These are phyloP conservation scores for Acer negundo DNA, from an alignment of 345 rosid genomes.

Conservation along the genomic window DNA sequence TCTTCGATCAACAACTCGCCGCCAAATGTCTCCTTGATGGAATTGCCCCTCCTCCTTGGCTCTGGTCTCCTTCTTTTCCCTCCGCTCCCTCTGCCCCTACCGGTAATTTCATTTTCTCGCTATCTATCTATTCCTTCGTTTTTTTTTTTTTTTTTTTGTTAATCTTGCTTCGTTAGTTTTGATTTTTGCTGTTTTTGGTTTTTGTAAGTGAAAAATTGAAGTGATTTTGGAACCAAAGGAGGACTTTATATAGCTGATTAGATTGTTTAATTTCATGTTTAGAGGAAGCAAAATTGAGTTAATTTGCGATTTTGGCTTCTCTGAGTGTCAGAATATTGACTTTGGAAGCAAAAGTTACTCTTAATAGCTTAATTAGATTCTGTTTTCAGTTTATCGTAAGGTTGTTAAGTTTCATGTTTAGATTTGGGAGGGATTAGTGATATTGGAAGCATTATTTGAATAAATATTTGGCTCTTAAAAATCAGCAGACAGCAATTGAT, in stretches of 20 bases:
- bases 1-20: slow-evolving; percentile 72
- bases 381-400: neutral
- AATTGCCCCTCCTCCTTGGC: slow-evolving; percentile 76
- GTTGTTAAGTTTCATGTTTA: neutral
- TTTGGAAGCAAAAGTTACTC: neutral
- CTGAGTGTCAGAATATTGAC: neutral
- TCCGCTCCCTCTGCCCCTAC: slow-evolving; percentile 20
- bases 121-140: neutral
- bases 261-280: too few species aligned
- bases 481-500: too few species aligned
- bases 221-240: too few species aligned
- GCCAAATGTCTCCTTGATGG: slow-evolving; percentile 68
- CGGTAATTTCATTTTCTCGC: slow-evolving; percentile 33
- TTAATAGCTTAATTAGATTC: neutral
- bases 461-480: neutral
- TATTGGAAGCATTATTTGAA: neutral
- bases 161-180: too few species aligned
- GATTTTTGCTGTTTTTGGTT: too few species aligned
- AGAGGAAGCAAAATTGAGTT: neutral
- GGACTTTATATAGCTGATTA: neutral
- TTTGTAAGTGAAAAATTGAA: too few species aligned
- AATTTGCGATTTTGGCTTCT: neutral
- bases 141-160: too few species aligned
- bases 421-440: neutral
- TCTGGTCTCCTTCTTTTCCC: slow-evolving; percentile 40